Evolutionary conservation across 352 stramenopile genomes (phyloP).

Genomic region (Phytophthora meadii): DNA sequence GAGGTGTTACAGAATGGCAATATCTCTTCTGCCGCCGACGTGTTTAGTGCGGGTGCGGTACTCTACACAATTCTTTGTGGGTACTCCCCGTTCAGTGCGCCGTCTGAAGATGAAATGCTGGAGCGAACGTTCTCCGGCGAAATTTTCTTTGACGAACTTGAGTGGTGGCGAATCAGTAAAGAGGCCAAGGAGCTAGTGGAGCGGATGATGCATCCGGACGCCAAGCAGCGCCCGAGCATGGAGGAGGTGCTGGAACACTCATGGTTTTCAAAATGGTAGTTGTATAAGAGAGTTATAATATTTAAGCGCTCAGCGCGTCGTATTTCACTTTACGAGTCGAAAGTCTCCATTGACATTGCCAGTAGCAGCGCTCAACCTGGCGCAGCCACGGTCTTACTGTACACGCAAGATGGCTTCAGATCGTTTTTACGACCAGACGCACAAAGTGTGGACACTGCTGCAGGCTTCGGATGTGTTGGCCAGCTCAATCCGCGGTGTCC

Average conservation of each 20-base stretch:
- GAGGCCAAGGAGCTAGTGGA: conserved; percentile 67
- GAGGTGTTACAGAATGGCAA: conserved; percentile 65
- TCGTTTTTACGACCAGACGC: conserved; percentile 5
- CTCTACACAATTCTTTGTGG: conserved; percentile 75
- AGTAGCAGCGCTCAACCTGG: no score
- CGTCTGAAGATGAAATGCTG: conserved; percentile 69
- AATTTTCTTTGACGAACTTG: conserved; percentile 61
- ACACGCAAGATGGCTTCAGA: conserved; percentile 7
- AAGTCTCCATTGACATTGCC: no score
- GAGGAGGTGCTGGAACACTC: conserved; percentile 72
- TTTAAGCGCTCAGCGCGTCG: conserved; percentile 22
- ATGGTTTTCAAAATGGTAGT: conserved; percentile 58
- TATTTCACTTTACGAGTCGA: not conserved
- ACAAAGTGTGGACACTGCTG: conserved; percentile 1
- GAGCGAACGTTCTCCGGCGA: conserved; percentile 55
- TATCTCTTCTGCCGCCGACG: conserved; percentile 67
- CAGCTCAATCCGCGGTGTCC: conserved; percentile 21
- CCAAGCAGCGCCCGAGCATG: conserved; percentile 55
- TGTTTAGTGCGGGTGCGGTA: conserved; percentile 79
- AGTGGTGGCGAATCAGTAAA: conserved; percentile 59
- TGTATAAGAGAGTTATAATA: conserved; percentile 24
- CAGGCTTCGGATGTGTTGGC: not conserved
- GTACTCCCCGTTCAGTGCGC: conserved; percentile 69
- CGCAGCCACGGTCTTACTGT: no score
- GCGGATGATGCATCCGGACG: conserved; percentile 61